Evolutionary conservation across 306 rosid species (phyloP).

Genomic region (Alnus glutinosa): DNA sequence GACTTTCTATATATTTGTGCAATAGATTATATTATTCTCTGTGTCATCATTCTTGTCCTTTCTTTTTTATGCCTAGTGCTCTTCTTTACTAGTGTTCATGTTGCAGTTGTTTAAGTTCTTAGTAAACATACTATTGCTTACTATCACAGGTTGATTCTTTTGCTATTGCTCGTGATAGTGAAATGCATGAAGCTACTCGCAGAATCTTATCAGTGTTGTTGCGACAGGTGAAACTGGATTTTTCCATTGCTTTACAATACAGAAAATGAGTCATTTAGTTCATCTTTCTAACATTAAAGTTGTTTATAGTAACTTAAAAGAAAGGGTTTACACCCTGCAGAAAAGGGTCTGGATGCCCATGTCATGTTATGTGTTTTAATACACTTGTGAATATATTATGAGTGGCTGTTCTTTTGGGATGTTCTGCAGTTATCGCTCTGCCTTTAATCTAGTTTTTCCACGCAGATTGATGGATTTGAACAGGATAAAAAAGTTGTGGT

Average conservation of each 20-base stretch:
- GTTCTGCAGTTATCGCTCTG: not conserved
- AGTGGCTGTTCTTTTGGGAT: not conserved
- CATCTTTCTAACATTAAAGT: not conserved
- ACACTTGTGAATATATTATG: not conserved
- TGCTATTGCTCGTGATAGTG: conserved; percentile 78
- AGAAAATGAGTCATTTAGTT: not conserved
- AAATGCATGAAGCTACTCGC: conserved; percentile 92
- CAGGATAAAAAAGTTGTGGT: conserved; percentile 89
- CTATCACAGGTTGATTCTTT: conserved; percentile 67
- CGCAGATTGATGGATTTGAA: conserved; percentile 96
- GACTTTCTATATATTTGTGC: not conserved
- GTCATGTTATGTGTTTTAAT: not conserved
- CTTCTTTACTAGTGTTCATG: not conserved
- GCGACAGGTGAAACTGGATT: conserved; percentile 50
- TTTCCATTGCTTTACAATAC: not conserved
- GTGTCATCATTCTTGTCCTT: not conserved
- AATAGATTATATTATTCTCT: not conserved
- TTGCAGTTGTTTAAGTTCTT: not conserved
- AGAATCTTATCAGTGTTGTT: conserved; percentile 65
- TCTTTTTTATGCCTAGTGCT: not conserved
- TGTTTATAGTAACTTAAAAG: not conserved
- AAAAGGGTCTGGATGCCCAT: not conserved
- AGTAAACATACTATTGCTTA: conserved; percentile 10
- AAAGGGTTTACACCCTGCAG: not conserved
- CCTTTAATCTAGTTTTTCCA: not conserved